A percentile compares a stretch with the other conserved stretches of the same genome.
Conservation (phyloP, 2,329 filamentous ascomycete species). For the Cladosporium sp. region DNA sequence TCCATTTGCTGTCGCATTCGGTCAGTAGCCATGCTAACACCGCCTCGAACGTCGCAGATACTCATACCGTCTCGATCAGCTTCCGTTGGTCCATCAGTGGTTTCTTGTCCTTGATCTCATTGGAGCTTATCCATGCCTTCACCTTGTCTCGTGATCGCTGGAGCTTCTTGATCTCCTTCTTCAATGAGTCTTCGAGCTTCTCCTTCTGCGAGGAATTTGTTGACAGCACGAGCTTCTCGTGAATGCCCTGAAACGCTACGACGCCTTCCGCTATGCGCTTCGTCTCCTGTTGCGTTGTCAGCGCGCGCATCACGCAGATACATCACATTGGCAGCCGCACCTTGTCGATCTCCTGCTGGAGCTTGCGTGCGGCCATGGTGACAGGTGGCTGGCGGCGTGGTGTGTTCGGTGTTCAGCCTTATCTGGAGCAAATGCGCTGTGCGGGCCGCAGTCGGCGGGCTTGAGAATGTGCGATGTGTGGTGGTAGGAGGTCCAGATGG, state of each 20-base stretch:
- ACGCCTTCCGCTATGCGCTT: conserved; percentile 97
- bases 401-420: conserved; percentile 10
- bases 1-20: conserved; percentile 79
- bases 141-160: conserved; percentile 97
- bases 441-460: conserved; percentile 18
- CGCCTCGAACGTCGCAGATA: neutral
- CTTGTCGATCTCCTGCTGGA: conserved; percentile 97
- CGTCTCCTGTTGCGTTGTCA: conserved; percentile 55
- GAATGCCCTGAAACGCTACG: conserved; percentile 86
- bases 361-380: conserved; percentile 90
- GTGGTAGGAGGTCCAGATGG: neutral
- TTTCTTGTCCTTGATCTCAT: conserved; percentile 99
- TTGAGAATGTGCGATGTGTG: neutral
- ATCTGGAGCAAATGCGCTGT: conserved; percentile 1
- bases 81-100: conserved; percentile 91
- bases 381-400: conserved; percentile 20
- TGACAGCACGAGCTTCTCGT: conserved; percentile 95
- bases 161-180: conserved; percentile 99
- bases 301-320: conserved; percentile 4
- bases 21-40: conserved; percentile 30
- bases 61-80: conserved; percentile 92
- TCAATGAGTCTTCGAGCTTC: conserved; percentile 96
- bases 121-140: conserved; percentile 97
- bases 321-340: conserved; percentile 49
- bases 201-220: conserved; percentile 95